Percentiles rank a stretch among this genome's conserved stretches.
phyloP scores from a whole-genome alignment of 2,329 filamentous ascomycete species.

The Colletotrichum godetiae region DNA sequence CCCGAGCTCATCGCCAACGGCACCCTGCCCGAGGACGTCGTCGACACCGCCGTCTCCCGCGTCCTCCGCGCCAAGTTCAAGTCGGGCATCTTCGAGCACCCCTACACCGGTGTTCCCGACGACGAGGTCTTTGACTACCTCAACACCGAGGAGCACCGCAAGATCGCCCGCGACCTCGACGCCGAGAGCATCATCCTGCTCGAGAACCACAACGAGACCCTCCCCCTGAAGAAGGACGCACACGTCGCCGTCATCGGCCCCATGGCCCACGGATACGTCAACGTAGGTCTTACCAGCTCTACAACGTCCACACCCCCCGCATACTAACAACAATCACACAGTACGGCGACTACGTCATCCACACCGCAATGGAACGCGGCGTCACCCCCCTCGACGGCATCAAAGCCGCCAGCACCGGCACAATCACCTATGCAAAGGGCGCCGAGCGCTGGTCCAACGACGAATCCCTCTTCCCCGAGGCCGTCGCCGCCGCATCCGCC shows the following conservation, averaged over 20 bases:
- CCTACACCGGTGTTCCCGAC: slow-evolving; percentile 68
- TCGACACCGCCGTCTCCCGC: slow-evolving; percentile 75
- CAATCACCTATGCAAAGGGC: slow-evolving; percentile 74
- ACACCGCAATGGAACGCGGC: slow-evolving; percentile 70
- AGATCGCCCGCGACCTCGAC: slow-evolving; percentile 72
- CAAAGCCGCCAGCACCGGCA: slow-evolving; percentile 67
- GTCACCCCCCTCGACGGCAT: slow-evolving; percentile 79
- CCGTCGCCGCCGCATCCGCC: slow-evolving; percentile 71
- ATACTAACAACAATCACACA: slow-evolving; percentile 17
- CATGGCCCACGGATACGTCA: slow-evolving; percentile 79
- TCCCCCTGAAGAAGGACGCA: slow-evolving; percentile 71
- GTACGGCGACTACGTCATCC: slow-evolving; percentile 81
- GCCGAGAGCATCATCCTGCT: slow-evolving; percentile 71
- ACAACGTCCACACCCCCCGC: neutral
- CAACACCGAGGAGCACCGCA: slow-evolving; percentile 68
- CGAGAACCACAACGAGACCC: slow-evolving; percentile 65
- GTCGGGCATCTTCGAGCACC: slow-evolving; percentile 77
- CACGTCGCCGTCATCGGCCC: slow-evolving; percentile 80
- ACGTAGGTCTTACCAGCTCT: slow-evolving; percentile 56
- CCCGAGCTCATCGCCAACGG: slow-evolving; percentile 72
- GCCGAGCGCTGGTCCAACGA: slow-evolving; percentile 80
- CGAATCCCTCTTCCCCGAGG: slow-evolving; percentile 74
- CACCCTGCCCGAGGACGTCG: slow-evolving; percentile 66
- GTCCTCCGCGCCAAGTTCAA: slow-evolving; percentile 76
- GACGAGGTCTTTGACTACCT: slow-evolving; percentile 68